Percentiles rank a stretch among this genome's conserved stretches.
These are phyloP conservation scores for Entonaema liquescens DNA, from an alignment of 495 filamentous ascomycete genomes.

Conservation along the genomic window DNA sequence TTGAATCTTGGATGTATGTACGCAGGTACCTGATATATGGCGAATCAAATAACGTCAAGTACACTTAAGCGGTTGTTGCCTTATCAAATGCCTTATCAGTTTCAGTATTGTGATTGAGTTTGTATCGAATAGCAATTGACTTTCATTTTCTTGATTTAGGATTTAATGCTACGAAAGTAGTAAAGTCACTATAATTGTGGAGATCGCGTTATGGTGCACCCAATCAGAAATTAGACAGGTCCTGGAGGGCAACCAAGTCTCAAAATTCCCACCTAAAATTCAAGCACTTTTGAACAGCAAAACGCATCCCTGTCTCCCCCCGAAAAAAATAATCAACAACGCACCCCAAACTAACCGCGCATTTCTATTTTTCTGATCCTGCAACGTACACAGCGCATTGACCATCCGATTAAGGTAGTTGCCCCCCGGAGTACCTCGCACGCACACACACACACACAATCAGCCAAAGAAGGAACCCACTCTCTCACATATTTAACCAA, in stretches of 20 bases:
- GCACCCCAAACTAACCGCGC: constrained; percentile 22
- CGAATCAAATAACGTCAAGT: not conserved
- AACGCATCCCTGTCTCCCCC: constrained; percentile 49
- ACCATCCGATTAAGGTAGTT: constrained; percentile 21
- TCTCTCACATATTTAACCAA: constrained; percentile 56
- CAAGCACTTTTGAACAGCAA: constrained; percentile 37
- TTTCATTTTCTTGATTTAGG: constrained; percentile 22
- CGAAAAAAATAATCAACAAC: constrained; percentile 44
- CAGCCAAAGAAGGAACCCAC: constrained; percentile 50
- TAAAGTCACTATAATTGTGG: constrained; percentile 16
- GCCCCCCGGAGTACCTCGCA: constrained; percentile 8
- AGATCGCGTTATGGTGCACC: constrained; percentile 27
- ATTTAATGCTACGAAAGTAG: constrained; percentile 24
- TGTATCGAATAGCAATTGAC: not conserved
- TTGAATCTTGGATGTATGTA: not conserved
- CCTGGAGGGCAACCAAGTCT: constrained; percentile 13
- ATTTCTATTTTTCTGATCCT: constrained; percentile 31
- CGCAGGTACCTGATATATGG: not conserved
- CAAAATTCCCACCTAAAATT: constrained; percentile 45
- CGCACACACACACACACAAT: too few relatives aligned
- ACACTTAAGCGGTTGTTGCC: not conserved
- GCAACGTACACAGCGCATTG: constrained; percentile 22
- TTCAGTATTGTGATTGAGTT: not conserved
- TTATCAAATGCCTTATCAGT: constrained; percentile 18
- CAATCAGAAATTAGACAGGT: constrained; percentile 44